Conservation (phyloP, 2,329 filamentous ascomycete genomes). For the Aspergillus sp. region DNA sequence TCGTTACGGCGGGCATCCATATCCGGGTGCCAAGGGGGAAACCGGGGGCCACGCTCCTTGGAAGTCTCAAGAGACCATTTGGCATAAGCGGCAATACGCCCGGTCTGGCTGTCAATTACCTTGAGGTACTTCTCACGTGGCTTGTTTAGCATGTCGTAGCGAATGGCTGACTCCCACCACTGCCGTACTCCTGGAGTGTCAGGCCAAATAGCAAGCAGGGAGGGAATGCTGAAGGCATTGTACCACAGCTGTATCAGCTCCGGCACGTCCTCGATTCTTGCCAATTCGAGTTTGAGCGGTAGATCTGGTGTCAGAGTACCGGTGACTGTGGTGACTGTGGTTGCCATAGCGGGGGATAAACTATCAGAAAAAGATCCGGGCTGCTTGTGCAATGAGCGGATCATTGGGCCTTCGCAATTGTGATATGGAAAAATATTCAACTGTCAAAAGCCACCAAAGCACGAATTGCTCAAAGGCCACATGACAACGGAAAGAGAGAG, state of each 20-base stretch:
- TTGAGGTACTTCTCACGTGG: constrained; percentile 30
- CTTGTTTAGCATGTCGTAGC: constrained; percentile 25
- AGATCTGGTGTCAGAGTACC: not conserved
- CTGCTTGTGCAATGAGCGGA: too few relatives aligned
- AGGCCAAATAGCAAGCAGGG: constrained; percentile 26
- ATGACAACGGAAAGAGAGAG: too few relatives aligned
- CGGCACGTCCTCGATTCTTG: constrained; percentile 27
- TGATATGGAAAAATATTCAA: too few relatives aligned
- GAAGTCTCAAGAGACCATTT: constrained; percentile 34
- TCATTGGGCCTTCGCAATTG: too few relatives aligned
- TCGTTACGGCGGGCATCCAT: constrained; percentile 19
- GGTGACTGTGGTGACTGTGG: not conserved
- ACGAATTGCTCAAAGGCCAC: too few relatives aligned
- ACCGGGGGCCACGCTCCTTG: constrained; percentile 29
- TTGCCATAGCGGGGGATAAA: not conserved
- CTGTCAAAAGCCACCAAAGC: too few relatives aligned
- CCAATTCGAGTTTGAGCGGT: constrained; percentile 15
- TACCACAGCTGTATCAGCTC: constrained; percentile 29
- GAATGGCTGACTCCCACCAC: constrained; percentile 28
- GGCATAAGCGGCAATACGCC: constrained; percentile 29
- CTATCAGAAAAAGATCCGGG: not conserved
- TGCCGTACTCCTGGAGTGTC: constrained; percentile 31
- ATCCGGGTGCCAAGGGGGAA: constrained; percentile 31
- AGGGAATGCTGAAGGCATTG: constrained; percentile 26
- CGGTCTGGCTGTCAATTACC: constrained; percentile 25